Conservation (phyloP, 371 early-diverging fungal species). For the Mycotypha africana region DNA sequence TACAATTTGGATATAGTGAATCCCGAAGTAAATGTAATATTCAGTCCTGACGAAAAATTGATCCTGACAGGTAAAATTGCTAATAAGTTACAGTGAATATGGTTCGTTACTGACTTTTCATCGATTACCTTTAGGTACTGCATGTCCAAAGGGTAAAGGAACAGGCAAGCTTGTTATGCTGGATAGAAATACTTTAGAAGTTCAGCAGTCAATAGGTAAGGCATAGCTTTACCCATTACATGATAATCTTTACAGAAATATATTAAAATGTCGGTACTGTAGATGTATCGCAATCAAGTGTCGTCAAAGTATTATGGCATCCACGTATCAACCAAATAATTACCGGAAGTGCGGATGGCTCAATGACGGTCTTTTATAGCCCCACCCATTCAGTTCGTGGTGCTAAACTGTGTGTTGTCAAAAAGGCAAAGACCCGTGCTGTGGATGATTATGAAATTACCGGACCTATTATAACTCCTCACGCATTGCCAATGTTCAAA, state of each 20-base stretch:
- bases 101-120: no score
- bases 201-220: conserved; percentile 49
- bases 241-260: no score
- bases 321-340: conserved; percentile 83
- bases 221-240: no score
- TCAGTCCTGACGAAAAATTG: conserved; percentile 79
- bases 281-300: conserved; percentile 59
- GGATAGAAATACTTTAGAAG: conserved; percentile 63
- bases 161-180: conserved; percentile 66
- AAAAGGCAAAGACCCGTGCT: conserved; percentile 58
- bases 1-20: conserved; percentile 61
- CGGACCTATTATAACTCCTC: conserved; percentile 81
- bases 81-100: no score
- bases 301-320: conserved; percentile 84
- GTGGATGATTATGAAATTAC: conserved; percentile 64
- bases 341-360: conserved; percentile 74
- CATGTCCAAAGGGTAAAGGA: conserved; percentile 67
- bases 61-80: conserved; percentile 73
- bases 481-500: conserved; percentile 84
- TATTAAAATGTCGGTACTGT: no score
- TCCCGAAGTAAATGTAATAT: conserved; percentile 81
- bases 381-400: conserved; percentile 69
- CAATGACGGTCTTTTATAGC: conserved; percentile 74
- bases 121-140: no score
- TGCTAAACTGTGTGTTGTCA: conserved; percentile 65